These are phyloP conservation scores for Phalaenopsis aphrodite DNA, from an alignment of 106 monocot species.

Conservation along the genomic window DNA sequence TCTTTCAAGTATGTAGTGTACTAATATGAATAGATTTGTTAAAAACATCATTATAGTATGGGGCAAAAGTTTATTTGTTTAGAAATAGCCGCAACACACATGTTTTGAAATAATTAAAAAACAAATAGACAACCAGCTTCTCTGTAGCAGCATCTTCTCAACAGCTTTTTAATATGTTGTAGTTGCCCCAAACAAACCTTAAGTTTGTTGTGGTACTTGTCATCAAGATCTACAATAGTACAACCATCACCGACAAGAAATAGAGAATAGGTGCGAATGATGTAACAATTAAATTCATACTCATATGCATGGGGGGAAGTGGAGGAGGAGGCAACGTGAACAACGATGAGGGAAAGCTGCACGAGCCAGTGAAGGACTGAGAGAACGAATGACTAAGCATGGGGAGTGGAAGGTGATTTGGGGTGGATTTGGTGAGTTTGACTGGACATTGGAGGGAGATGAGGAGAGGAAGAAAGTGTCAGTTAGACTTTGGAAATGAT, in stretches of 20 bases:
- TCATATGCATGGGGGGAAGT: neutral
- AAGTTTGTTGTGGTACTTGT: conserved; percentile 22
- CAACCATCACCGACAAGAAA: conserved; percentile 67
- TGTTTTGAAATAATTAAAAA: no score
- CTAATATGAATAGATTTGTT: no score
- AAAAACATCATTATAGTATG: no score
- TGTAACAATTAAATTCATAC: conserved; percentile 32
- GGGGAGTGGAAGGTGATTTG: conserved; percentile 72
- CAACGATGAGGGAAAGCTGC: conserved; percentile 39
- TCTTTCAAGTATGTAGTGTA: no score
- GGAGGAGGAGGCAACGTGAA: conserved; percentile 12
- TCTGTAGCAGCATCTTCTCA: no score
- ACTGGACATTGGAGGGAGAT: conserved; percentile 42
- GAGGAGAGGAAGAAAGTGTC: conserved; percentile 37
- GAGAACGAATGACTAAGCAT: conserved; percentile 67
- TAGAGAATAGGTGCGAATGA: conserved; percentile 37
- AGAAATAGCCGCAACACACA: no score
- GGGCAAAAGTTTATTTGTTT: no score
- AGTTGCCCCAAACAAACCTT: no score
- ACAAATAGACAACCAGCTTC: no score
- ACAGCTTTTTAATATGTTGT: no score
- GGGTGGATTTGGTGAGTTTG: conserved; percentile 62
- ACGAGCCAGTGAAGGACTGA: conserved; percentile 67
- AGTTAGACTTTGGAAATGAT: no score
- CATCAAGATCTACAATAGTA: conserved; percentile 42